Percentiles rank a stretch among this genome's conserved stretches.
Evolutionary conservation across 805 yeast species (phyloP).

Genomic region (Metschnikowia aberdeeniae): DNA sequence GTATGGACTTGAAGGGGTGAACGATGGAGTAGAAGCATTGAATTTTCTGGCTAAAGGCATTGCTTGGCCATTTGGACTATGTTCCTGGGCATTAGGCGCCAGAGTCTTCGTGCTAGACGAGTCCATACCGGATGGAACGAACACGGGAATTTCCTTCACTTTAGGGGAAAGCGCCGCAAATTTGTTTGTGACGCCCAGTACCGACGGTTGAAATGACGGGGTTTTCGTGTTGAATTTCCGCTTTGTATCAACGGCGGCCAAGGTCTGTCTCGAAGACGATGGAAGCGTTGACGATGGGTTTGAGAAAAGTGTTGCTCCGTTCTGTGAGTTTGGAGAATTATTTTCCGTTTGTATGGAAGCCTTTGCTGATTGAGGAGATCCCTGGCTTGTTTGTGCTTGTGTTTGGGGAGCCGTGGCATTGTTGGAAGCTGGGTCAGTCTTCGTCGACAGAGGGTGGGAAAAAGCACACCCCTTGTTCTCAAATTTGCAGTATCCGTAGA

Average conservation of each 20-base stretch:
- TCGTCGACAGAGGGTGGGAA: conserved; percentile 37
- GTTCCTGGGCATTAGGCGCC: conserved; percentile 6
- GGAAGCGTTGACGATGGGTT: conserved; percentile 20
- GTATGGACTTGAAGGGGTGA: conserved; percentile 29
- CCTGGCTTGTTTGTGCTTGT: conserved; percentile 2
- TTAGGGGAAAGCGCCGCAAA: conserved; percentile 48
- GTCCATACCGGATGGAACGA: conserved; percentile 40
- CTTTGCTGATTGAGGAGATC: background rate
- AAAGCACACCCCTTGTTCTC: conserved; percentile 86
- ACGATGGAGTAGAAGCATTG: conserved; percentile 38
- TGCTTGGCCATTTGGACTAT: conserved; percentile 11
- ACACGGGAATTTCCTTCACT: conserved; percentile 44
- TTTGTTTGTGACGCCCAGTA: conserved; percentile 28
- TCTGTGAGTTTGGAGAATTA: conserved; percentile 29
- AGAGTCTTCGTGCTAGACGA: conserved; percentile 7
- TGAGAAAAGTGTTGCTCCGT: background rate
- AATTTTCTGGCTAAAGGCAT: conserved; percentile 21
- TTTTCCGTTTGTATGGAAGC: conserved; percentile 2
- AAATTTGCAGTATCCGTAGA: conserved; percentile 84
- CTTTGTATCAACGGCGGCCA: conserved; percentile 12
- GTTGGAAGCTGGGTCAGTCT: conserved; percentile 7
- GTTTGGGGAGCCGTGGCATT: conserved; percentile 6
- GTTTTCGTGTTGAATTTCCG: conserved; percentile 38
- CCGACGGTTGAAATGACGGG: conserved; percentile 43
- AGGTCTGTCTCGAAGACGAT: background rate